Conservation (phyloP, 768 basidiomycete species). For the Podaxis mareebaensis region DNA sequence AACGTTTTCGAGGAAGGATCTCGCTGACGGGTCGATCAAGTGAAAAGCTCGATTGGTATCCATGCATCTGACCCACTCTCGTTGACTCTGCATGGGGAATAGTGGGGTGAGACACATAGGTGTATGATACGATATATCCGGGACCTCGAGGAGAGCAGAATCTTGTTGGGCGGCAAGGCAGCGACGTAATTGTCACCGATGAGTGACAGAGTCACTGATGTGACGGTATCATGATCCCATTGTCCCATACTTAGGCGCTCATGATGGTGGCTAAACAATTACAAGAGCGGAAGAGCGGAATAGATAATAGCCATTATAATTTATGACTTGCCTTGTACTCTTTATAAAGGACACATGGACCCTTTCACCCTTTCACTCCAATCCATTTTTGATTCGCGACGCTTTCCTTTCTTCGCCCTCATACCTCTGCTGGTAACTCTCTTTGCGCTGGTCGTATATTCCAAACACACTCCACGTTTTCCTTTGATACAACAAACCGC, state of each 20-base stretch:
- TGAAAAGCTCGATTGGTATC: too few species aligned
- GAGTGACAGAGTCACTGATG: too few species aligned
- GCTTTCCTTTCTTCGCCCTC: neutral
- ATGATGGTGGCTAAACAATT: constrained; percentile 2
- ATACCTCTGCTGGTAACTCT: neutral
- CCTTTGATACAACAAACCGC: neutral
- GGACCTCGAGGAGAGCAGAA: neutral
- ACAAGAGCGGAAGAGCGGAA: neutral
- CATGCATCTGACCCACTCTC: too few species aligned
- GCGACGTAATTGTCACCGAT: too few species aligned
- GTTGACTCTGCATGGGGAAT: too few species aligned
- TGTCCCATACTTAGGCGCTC: neutral
- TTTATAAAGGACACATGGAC: neutral
- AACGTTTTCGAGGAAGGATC: too few species aligned
- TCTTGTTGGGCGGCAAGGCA: neutral
- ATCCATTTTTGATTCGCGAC: neutral
- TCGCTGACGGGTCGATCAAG: too few species aligned
- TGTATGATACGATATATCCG: too few species aligned
- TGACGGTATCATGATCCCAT: neutral
- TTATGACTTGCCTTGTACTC: neutral
- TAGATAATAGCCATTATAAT: constrained; percentile 4
- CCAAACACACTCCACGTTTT: neutral
- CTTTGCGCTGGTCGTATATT: constrained; percentile 11
- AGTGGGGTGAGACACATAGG: too few species aligned
- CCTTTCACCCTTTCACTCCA: neutral